Percentiles rank a stretch among this genome's conserved stretches.
phyloP scores from a whole-genome alignment of 371 early-diverging fungal species.

The Mucor sp. region DNA sequence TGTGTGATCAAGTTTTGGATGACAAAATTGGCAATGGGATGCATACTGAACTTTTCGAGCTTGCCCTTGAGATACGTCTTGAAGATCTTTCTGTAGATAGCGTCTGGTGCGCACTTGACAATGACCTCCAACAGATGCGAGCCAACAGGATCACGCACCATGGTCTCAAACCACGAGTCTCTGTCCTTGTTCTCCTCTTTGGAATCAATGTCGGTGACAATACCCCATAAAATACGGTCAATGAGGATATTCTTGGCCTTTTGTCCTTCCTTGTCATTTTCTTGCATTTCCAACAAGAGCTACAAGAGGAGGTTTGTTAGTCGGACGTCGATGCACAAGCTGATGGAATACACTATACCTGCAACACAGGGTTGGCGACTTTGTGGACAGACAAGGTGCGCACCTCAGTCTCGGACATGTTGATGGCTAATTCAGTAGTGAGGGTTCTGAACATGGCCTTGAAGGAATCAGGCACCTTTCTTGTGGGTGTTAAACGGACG shows the following conservation, averaged over 20 bases:
- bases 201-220: conserved; percentile 51
- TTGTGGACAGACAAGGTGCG: conserved; percentile 65
- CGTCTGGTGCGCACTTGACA: conserved; percentile 57
- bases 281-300: conserved; percentile 61
- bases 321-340: background rate
- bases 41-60: conserved; percentile 63
- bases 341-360: conserved; percentile 34
- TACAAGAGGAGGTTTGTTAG: background rate
- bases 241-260: conserved; percentile 57
- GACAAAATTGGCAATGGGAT: conserved; percentile 83
- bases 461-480: conserved; percentile 68
- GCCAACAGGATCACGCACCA: conserved; percentile 65
- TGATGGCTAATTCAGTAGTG: conserved; percentile 56
- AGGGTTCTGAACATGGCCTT: conserved; percentile 57
- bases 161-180: conserved; percentile 60
- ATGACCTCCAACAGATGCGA: conserved; percentile 72
- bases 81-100: conserved; percentile 69
- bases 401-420: conserved; percentile 58
- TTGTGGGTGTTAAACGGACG: conserved; percentile 34
- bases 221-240: conserved; percentile 66
- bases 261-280: conserved; percentile 48
- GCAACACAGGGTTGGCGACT: conserved; percentile 80
- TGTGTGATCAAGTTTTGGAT: conserved; percentile 73
- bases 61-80: conserved; percentile 64
- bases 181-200: conserved; percentile 41